Conservation (phyloP, 192 early-diverging fungal genomes). For the Linnemannia exigua region DNA sequence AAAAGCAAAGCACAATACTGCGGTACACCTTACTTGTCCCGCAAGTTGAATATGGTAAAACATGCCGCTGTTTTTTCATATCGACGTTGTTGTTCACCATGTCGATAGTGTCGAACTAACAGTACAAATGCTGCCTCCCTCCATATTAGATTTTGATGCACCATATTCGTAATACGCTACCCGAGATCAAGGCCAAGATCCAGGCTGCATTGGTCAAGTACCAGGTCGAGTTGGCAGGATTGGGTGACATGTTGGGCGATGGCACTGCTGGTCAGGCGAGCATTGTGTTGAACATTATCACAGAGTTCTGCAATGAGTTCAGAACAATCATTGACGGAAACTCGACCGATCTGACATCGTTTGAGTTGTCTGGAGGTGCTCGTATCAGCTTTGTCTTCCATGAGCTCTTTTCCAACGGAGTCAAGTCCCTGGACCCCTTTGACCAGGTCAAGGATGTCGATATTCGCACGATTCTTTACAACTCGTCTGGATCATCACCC, state of each 20-base stretch:
- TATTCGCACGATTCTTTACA: slow-evolving; percentile 99
- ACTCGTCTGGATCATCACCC: slow-evolving; percentile 96
- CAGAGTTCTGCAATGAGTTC: slow-evolving; percentile 99
- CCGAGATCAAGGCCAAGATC: slow-evolving; percentile 99
- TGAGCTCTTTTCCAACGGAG: slow-evolving; percentile 92
- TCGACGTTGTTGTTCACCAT: background rate
- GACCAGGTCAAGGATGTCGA: slow-evolving; percentile 99
- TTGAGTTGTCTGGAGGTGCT: slow-evolving; percentile 97
- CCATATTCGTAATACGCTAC: slow-evolving; percentile 97
- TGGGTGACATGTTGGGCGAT: slow-evolving; percentile 93
- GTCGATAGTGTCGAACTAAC: background rate
- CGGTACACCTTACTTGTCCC: slow-evolving; percentile 97
- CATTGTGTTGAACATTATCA: slow-evolving; percentile 96
- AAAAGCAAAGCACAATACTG: slow-evolving; percentile 98
- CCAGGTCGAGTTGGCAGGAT: slow-evolving; percentile 82
- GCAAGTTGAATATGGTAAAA: slow-evolving; percentile 93
- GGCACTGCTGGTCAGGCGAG: slow-evolving; percentile 81
- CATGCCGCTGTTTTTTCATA: background rate
- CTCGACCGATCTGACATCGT: slow-evolving; percentile 93
- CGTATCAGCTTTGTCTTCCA: slow-evolving; percentile 99
- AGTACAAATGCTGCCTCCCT: background rate
- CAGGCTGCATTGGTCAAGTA: slow-evolving; percentile 88
- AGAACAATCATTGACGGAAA: slow-evolving; percentile 96
- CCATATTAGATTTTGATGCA: slow-evolving; percentile 92
- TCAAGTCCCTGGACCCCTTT: slow-evolving; percentile 97